phyloP scores from a whole-genome alignment of 441 rosid species.

The Pelargonium cotyledonis region DNA sequence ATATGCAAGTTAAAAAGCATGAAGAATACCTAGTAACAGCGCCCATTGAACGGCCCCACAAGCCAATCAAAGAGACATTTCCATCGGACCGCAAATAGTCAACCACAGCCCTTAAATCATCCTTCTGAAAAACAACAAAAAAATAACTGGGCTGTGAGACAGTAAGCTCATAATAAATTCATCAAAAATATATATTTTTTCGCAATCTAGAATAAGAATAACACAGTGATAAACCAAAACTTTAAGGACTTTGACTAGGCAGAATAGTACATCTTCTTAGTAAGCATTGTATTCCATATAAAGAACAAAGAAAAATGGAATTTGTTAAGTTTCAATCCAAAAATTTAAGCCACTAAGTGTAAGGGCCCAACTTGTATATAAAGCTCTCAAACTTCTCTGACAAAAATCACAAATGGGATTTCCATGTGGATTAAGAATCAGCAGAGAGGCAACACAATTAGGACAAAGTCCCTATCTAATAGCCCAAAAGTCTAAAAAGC shows the following conservation, averaged over 20 bases:
- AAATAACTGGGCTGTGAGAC: conserved; percentile 19
- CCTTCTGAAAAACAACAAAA: conserved; percentile 56
- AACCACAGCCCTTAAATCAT: conserved; percentile 84
- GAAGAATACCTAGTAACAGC: conserved; percentile 82
- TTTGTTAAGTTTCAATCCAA: background rate
- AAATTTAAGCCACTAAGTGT: background rate
- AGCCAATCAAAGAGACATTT: conserved; percentile 84
- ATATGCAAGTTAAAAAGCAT: conserved; percentile 16
- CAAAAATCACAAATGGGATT: background rate
- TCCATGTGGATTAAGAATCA: background rate
- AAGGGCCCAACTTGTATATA: background rate
- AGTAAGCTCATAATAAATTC: conserved; percentile 12
- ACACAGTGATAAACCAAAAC: background rate
- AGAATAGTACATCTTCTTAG: background rate
- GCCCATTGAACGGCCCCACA: conserved; percentile 99
- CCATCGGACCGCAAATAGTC: conserved; percentile 82
- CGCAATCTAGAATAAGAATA: background rate
- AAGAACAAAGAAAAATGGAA: background rate
- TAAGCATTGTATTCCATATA: background rate
- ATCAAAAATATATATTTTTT: background rate
- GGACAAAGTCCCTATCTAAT: background rate
- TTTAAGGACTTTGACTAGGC: background rate
- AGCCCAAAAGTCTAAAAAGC: background rate
- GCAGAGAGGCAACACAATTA: background rate
- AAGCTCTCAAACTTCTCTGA: background rate